Evolutionary conservation across 805 yeast species (phyloP), one percentile per base, ranked within the genome.

Genomic region (Candida qinlingensis): DNA sequence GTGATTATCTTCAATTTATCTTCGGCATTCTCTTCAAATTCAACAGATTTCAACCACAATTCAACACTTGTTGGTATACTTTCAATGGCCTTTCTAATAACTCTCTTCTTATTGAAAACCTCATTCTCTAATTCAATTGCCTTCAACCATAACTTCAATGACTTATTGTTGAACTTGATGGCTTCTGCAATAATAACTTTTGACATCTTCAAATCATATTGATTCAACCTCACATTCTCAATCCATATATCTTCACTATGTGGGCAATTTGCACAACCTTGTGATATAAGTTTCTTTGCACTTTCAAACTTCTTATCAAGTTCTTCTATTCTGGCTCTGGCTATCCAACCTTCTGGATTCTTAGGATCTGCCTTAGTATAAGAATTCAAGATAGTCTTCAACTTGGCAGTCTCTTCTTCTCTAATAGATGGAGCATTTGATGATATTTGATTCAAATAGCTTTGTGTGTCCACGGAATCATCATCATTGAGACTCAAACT

Each of bases 291-390:
- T 26, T 66, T 66, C 46, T 76, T 75, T 0, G 98, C 97, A 11
- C 65, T 65, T 5, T 67, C 67, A 46, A 71, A 70, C 45, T 80
- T 81, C 40, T 74, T 73, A 1, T 83, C 84, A 41, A 74, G 76
- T 54, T 79, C 85, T 60, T 92, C 98, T 8, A 89, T 62, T 42
- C 88, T 67, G 0, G 96, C 95, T 42, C 89, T 79, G 0, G 95
- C 88, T 26, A 92, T 85, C 96, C 96, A 92, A 5, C 85, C 87
- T 42, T 78, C 77, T 0, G 96, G 77, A 49, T 81, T 83, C 39
- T 68, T 65, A 0, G 97, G 96, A 56, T 87, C 85, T 0, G 88
- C 69, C 54, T 77, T 79, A 35, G 95, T 73, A 54, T 87, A 74
- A 3, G 89, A 82, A n/a, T 77, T 69, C 41, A 91, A 71, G 7